Conservation (phyloP, 192 early-diverging fungal species). For the Gryganskiella cystojenkinii region DNA sequence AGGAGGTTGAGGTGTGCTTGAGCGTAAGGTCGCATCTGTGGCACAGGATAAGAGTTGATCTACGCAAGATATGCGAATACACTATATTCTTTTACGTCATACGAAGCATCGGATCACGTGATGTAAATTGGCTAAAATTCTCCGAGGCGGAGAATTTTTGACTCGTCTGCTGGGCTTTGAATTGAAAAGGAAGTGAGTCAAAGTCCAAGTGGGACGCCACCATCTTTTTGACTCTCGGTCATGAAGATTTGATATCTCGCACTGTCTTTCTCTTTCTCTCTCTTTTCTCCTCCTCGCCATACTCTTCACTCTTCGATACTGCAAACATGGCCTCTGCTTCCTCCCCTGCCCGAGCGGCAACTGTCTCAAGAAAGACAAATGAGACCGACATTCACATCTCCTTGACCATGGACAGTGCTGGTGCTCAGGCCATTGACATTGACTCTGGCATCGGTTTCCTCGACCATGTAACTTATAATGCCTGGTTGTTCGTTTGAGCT, state of each 20-base stretch:
- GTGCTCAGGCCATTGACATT: conserved; percentile 80
- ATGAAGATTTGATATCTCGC: neutral
- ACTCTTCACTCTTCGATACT: conserved; percentile 1
- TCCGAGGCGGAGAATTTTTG: neutral
- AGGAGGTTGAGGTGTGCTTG: neutral
- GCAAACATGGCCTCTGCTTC: neutral
- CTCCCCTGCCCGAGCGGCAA: conserved; percentile 54
- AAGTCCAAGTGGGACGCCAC: conserved; percentile 8
- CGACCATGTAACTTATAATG: conserved; percentile 77
- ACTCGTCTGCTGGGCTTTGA: too few species aligned
- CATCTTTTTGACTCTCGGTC: neutral
- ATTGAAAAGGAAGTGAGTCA: neutral
- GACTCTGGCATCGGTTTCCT: conserved; percentile 97
- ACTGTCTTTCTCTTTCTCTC: neutral
- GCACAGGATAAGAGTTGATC: neutral
- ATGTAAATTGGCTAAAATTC: neutral
- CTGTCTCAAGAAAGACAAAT: conserved; percentile 86
- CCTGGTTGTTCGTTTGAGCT: neutral
- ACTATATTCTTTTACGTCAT: neutral
- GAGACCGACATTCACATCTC: conserved; percentile 90
- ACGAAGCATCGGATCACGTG: neutral
- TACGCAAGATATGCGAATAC: neutral
- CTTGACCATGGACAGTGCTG: conserved; percentile 70
- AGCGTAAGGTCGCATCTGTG: neutral
- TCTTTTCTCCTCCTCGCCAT: neutral